Evolutionary conservation across 495 filamentous ascomycete genomes (phyloP).

Genomic region (Pyronema domesticum): DNA sequence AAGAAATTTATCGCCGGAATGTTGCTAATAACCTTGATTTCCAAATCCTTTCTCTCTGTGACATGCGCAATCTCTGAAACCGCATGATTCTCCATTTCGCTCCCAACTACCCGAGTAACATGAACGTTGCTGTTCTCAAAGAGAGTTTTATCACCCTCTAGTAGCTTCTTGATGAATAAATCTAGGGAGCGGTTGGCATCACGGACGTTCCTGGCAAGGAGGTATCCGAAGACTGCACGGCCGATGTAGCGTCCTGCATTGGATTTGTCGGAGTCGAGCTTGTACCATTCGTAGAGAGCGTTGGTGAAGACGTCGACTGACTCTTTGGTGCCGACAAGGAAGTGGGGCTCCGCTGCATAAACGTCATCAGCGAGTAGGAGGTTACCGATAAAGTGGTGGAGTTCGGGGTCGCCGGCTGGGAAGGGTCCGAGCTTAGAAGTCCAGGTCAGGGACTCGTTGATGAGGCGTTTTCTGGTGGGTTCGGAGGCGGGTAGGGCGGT

Average conservation of each 20-base stretch:
- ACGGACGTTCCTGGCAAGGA: constrained; percentile 75
- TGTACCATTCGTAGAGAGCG: constrained; percentile 90
- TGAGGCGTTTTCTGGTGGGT: constrained; percentile 77
- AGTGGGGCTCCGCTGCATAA: constrained; percentile 83
- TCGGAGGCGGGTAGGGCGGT: constrained; percentile 53
- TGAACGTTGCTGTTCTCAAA: too few relatives aligned
- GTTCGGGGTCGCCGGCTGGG: constrained; percentile 81
- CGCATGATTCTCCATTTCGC: too few relatives aligned
- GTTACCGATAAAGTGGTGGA: constrained; percentile 82
- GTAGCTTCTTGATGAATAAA: constrained; percentile 59
- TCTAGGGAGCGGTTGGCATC: constrained; percentile 68
- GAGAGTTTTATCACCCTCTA: too few relatives aligned
- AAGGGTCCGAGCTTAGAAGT: constrained; percentile 66
- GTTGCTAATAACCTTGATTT: constrained; percentile 25
- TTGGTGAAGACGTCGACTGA: constrained; percentile 60
- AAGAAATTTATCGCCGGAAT: constrained; percentile 91
- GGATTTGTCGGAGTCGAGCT: constrained; percentile 67
- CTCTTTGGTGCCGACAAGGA: constrained; percentile 76
- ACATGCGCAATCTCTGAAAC: too few relatives aligned
- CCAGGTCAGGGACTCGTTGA: constrained; percentile 81
- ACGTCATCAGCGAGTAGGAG: constrained; percentile 67
- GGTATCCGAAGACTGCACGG: constrained; percentile 78
- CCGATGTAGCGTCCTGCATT: constrained; percentile 68
- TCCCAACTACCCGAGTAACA: too few relatives aligned
- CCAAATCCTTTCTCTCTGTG: too few relatives aligned